These are phyloP conservation scores for Pestalotiopsis sp. DNA, from an alignment of 2,329 filamentous ascomycete genomes.

Conservation along the genomic window DNA sequence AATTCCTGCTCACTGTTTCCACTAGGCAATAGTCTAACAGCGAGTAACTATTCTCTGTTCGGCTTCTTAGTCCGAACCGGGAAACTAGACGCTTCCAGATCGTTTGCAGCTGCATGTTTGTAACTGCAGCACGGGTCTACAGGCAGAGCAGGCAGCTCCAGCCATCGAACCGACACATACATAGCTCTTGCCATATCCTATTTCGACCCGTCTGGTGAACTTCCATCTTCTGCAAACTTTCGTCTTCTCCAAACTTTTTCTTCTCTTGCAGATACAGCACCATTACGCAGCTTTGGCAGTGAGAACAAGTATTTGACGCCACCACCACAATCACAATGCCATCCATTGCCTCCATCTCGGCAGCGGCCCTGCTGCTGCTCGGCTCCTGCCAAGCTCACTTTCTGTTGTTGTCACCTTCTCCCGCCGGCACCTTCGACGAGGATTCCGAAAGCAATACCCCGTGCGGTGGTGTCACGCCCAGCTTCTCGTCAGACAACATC, in stretches of 20 bases:
- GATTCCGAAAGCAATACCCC: conserved; percentile 47
- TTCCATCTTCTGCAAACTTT: neutral
- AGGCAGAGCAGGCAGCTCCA: neutral
- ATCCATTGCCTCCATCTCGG: conserved; percentile 37
- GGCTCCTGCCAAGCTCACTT: conserved; percentile 55
- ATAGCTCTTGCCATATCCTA: neutral
- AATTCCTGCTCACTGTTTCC: conserved; percentile 11
- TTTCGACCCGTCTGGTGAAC: neutral
- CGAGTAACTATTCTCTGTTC: neutral
- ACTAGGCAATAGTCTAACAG: neutral
- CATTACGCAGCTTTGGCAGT: neutral
- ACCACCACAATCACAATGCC: conserved; percentile 33
- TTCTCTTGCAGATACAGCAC: neutral
- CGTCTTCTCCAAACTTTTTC: neutral
- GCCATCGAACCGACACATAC: neutral
- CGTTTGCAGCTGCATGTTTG: neutral
- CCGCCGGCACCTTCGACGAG: conserved; percentile 52
- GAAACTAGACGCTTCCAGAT: neutral
- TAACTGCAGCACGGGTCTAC: neutral
- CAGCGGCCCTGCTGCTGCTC: conserved; percentile 37
- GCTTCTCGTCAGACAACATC: conserved; percentile 39
- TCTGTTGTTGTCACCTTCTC: conserved; percentile 47
- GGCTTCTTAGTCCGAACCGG: neutral
- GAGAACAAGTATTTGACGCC: neutral
- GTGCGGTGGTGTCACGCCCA: conserved; percentile 56